Evolutionary conservation across 2,329 filamentous ascomycete species (phyloP).

Genomic region (Xylaria sp.): DNA sequence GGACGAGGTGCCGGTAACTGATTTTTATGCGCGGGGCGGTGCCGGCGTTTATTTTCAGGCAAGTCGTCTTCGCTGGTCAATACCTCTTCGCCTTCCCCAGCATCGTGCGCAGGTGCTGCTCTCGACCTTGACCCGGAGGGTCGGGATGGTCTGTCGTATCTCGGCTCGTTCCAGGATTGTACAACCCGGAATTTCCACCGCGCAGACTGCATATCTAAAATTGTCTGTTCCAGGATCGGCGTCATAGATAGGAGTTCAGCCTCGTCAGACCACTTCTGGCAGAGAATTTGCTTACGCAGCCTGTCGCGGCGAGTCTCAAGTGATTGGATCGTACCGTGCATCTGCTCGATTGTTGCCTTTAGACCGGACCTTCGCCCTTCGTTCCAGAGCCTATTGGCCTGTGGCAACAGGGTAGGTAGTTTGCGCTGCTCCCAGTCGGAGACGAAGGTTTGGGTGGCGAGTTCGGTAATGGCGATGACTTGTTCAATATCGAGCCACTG

Average conservation of each 20-base stretch:
- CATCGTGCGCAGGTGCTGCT: too few species aligned
- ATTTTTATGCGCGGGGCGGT: too few species aligned
- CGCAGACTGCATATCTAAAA: background rate
- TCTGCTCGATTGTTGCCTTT: background rate
- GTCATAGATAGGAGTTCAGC: slow-evolving; percentile 1
- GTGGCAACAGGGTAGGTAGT: background rate
- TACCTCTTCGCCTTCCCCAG: too few species aligned
- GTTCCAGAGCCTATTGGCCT: background rate
- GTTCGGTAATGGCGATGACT: background rate
- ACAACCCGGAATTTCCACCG: too few species aligned
- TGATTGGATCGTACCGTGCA: background rate
- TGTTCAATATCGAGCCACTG: background rate
- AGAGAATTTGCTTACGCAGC: background rate
- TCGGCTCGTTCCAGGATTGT: too few species aligned
- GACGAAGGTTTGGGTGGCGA: background rate
- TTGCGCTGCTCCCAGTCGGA: background rate
- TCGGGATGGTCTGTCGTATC: too few species aligned
- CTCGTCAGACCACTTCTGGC: background rate
- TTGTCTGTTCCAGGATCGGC: background rate
- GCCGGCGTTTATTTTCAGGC: too few species aligned
- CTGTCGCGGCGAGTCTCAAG: background rate
- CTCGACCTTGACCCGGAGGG: too few species aligned
- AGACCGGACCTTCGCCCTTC: background rate
- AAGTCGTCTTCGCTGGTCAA: too few species aligned
- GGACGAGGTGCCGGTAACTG: too few species aligned